A percentile compares a stretch with the other conserved stretches of the same genome.
Evolutionary conservation across 306 rosid genomes (phyloP).

Genomic region (Albizia julibrissin): DNA sequence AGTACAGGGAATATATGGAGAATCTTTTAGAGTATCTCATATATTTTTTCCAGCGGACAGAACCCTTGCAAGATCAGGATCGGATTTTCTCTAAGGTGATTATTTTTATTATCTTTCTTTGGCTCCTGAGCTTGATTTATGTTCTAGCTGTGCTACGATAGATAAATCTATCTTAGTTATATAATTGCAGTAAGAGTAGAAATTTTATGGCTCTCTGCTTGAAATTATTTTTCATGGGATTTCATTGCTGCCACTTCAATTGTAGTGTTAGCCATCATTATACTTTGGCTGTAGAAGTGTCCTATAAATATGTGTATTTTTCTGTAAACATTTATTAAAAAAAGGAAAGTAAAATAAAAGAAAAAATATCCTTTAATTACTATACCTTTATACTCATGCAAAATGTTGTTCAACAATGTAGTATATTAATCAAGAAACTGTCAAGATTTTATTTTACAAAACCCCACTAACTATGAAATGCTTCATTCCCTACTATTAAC

Average conservation of each 20-base stretch:
- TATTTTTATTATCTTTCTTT: not conserved
- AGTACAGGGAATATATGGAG: conserved; percentile 74
- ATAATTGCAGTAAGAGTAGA: not conserved
- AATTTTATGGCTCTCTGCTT: not conserved
- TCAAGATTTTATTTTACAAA: not conserved
- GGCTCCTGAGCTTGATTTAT: conserved; percentile 22
- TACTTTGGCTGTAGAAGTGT: not conserved
- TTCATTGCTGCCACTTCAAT: not conserved
- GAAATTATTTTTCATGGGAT: conserved; percentile 4
- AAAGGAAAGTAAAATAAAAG: not conserved
- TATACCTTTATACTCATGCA: not conserved
- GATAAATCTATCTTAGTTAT: not conserved
- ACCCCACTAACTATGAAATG: not conserved
- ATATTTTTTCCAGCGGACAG: conserved; percentile 87
- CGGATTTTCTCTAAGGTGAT: conserved; percentile 82
- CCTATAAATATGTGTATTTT: not conserved
- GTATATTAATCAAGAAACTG: not conserved
- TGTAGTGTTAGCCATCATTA: conserved; percentile 4
- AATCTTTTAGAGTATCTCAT: conserved; percentile 74
- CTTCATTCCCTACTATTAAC: not conserved
- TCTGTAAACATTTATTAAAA: not conserved
- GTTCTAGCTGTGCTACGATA: not conserved
- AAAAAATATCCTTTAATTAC: not conserved
- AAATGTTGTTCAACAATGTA: not conserved
- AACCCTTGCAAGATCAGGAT: conserved; percentile 94